phyloP scores from a whole-genome alignment of 345 rosid species.

The Salix koriyanagi region DNA sequence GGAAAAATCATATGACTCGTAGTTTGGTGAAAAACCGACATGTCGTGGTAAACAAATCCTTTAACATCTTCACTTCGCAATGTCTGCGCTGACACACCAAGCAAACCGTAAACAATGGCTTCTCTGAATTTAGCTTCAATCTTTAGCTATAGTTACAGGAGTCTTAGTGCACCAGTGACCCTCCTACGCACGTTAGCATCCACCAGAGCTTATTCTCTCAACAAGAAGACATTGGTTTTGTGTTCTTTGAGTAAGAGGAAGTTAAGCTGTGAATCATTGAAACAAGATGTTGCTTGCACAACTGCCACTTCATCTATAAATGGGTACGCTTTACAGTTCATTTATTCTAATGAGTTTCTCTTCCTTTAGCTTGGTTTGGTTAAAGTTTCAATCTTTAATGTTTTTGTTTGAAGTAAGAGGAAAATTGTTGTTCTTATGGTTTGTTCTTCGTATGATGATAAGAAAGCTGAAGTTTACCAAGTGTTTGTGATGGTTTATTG shows the following conservation, averaged over 20 bases:
- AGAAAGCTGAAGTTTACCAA: too few species aligned
- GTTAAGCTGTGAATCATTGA: conserved; percentile 36
- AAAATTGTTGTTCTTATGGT: too few species aligned
- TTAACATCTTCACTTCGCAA: too few species aligned
- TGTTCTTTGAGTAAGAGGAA: conserved; percentile 18
- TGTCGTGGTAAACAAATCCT: too few species aligned
- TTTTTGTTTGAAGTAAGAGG: too few species aligned
- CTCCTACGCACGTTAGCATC: conserved; percentile 43
- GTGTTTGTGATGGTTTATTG: too few species aligned
- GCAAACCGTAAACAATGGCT: conserved; percentile 10
- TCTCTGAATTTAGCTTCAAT: conserved; percentile 42
- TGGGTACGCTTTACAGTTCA: conserved; percentile 37
- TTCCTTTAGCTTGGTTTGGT: not conserved
- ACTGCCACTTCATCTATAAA: conserved; percentile 30
- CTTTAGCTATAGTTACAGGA: conserved; percentile 40
- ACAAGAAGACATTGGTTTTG: not conserved
- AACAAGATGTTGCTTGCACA: conserved; percentile 21
- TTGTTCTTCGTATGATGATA: too few species aligned
- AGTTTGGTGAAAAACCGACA: too few species aligned
- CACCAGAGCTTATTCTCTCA: conserved; percentile 12
- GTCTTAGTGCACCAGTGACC: conserved; percentile 29
- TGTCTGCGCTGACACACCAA: not conserved
- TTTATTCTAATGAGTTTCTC: not conserved
- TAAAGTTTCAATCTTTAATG: too few species aligned
- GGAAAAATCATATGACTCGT: too few species aligned